These are phyloP conservation scores for Arabidopsis lyrata DNA, from an alignment of 441 rosid species.

Conservation along the genomic window DNA sequence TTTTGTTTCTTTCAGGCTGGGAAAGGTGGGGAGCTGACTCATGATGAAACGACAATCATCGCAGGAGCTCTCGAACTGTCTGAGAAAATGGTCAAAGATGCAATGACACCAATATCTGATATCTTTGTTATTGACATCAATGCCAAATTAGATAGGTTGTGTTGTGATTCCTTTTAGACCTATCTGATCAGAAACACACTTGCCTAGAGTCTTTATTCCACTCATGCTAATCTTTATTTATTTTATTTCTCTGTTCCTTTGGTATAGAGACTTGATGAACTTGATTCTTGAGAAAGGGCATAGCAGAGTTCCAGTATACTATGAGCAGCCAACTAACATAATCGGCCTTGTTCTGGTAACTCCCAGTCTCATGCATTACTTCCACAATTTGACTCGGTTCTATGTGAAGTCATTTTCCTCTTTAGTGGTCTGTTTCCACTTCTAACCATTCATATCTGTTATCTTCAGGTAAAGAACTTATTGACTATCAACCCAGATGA, in stretches of 20 bases:
- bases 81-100: conserved; percentile 81
- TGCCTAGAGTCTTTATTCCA: conserved; percentile 24
- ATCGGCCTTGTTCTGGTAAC: conserved; percentile 85
- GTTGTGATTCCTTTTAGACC: conserved; percentile 37
- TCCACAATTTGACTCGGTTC: conserved; percentile 6
- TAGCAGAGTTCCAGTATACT: conserved; percentile 90
- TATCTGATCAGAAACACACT: conserved; percentile 13
- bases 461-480: conserved; percentile 77
- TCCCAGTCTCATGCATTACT: conserved; percentile 23
- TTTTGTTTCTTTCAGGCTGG: conserved; percentile 69
- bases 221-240: conserved; percentile 4
- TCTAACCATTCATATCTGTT: conserved; percentile 5
- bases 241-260: conserved; percentile 28
- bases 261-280: conserved; percentile 74
- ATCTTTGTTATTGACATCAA: conserved; percentile 83
- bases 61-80: conserved; percentile 94
- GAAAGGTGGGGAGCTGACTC: conserved; percentile 92
- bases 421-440: conserved; percentile 1
- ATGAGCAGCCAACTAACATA: conserved; percentile 79
- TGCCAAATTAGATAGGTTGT: conserved; percentile 72
- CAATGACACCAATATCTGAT: conserved; percentile 85
- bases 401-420: conserved; percentile 5
- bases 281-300: conserved; percentile 88
- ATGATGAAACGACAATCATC: conserved; percentile 88
- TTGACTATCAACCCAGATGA: conserved; percentile 89